Conservation (phyloP, 306 rosid genomes). For the Gastrolobium bilobum region DNA sequence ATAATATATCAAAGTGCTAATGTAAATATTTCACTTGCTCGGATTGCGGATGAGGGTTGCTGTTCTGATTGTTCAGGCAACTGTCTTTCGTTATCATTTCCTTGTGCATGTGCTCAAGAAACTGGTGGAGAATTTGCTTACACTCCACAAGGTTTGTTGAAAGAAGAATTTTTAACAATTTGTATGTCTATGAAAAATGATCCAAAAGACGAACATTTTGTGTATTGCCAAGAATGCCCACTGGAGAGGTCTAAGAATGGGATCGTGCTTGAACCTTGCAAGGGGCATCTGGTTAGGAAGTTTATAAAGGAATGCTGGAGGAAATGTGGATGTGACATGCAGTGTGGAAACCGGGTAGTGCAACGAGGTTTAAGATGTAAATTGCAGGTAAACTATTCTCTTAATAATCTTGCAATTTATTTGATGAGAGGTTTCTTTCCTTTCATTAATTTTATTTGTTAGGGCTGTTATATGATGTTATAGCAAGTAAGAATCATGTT, state of each 20-base stretch:
- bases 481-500: constrained; percentile 19
- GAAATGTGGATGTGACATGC: constrained; percentile 91
- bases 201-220: constrained; percentile 60
- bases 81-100: constrained; percentile 72
- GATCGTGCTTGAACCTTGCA: constrained; percentile 65
- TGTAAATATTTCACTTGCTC: constrained; percentile 82
- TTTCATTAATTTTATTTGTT: constrained; percentile 16
- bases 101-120: constrained; percentile 95
- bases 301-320: constrained; percentile 98
- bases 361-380: constrained; percentile 85
- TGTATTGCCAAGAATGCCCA: constrained; percentile 85
- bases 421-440: constrained; percentile 24
- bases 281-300: constrained; percentile 79
- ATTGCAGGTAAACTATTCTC: constrained; percentile 74
- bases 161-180: constrained; percentile 68
- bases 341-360: constrained; percentile 90
- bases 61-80: constrained; percentile 76
- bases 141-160: constrained; percentile 70
- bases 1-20: constrained; percentile 76
- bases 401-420: constrained; percentile 36
- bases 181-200: constrained; percentile 60
- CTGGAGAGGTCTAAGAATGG: constrained; percentile 70
- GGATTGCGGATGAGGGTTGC: constrained; percentile 86
- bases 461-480: constrained; percentile 10
- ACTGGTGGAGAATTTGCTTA: constrained; percentile 98